Evolutionary conservation across 2,329 filamentous ascomycete species (phyloP), one percentile per base, ranked within the genome.

Genomic region (Xylaria sp.): DNA sequence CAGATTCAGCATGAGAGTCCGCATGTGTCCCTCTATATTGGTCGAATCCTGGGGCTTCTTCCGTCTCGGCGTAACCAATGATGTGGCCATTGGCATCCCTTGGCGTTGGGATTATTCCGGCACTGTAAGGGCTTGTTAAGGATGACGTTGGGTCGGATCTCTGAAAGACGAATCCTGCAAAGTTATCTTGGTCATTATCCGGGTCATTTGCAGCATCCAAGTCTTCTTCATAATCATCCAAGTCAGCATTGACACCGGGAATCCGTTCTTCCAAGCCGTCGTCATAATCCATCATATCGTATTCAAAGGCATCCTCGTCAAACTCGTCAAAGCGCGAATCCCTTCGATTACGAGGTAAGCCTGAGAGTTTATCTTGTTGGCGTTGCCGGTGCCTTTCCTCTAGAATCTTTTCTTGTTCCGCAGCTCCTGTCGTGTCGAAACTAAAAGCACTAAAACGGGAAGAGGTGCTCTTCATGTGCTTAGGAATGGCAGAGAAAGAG

Each of bases 371-470:
- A 66, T 90, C 89, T 34, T 89, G 81, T 69, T 90, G 87, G 62
- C 89, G 87, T 71, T 91, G 86, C 18, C 90, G 84, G 77, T 93
- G 91, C 56, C 89, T 86, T 72, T 93, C 92, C 77, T 93, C 93
- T 46, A 94, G 81, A 43, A 91, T 77, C 77, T 89, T 91, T 78
- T 91, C 89, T 73, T 90, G 85, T 67, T 87, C 86, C 15, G 91
- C 91, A 6, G 88, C 88, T 5, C 90, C 90, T 18, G 90, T 87
- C 84, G 94, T 92, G 74, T 94, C 92, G 74, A 95, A 95, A 74
- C 92, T 94, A 76, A 95, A 95, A 15, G 94, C 95, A 74, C 92
- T 94, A 76, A 95, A 94, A 15, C 92, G 84, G 0, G 91, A 93
- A 0, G 92, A 92, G 12, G 90, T 92, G 76, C 91, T 94, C 79